These are phyloP conservation scores for Miscanthus lutarioriparius DNA, from an alignment of 176 grass and related monocot species.

Conservation along the genomic window DNA sequence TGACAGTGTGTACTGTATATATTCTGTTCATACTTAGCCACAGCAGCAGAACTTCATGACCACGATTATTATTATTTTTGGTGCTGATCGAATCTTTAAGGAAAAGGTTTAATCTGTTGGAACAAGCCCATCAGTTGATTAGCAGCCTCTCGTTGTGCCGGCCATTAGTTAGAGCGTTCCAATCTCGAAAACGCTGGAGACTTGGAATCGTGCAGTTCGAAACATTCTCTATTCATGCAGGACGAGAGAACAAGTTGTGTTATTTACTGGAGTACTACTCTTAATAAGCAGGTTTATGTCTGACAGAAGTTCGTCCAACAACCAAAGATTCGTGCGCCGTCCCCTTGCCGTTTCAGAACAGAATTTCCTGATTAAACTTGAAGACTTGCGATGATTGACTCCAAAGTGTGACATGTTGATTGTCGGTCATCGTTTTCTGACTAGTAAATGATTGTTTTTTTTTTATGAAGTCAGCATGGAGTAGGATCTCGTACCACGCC, in stretches of 20 bases:
- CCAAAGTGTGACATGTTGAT: not conserved
- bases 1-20: not conserved
- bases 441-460: not conserved
- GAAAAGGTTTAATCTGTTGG: conserved; percentile 43
- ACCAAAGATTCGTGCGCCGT: conserved; percentile 15
- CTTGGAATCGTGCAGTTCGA: not conserved
- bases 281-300: conserved; percentile 5
- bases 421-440: not conserved
- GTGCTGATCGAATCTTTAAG: conserved; percentile 33
- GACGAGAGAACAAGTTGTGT: conserved; percentile 20
- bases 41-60: not conserved
- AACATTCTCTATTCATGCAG: conserved; percentile 16
- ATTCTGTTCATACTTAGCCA: not conserved
- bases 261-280: not conserved
- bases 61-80: not conserved
- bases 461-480: not conserved
- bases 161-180: conserved; percentile 42
- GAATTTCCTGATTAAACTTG: conserved; percentile 23
- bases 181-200: conserved; percentile 9
- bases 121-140: conserved; percentile 23
- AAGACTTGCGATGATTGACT: conserved; percentile 28
- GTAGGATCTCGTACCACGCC: not conserved
- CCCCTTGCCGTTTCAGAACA: conserved; percentile 34
- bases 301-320: conserved; percentile 28
- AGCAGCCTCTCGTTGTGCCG: conserved; percentile 12